These are phyloP conservation scores for Lachnellula occidentalis DNA, from an alignment of 2,329 filamentous ascomycete genomes.

Conservation along the genomic window DNA sequence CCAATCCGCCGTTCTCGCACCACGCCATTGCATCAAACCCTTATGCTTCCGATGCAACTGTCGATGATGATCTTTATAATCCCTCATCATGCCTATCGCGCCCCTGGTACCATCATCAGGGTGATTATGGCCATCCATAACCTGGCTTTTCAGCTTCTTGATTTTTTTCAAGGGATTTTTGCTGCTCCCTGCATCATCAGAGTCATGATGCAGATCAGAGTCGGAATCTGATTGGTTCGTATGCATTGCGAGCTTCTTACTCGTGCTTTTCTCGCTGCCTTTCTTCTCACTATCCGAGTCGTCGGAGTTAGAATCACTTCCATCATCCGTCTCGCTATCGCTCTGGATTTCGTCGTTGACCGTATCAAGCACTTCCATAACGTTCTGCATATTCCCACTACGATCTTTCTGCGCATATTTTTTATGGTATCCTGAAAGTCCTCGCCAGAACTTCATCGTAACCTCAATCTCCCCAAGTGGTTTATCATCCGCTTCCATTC, in stretches of 20 bases:
- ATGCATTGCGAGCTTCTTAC: conserved; percentile 16
- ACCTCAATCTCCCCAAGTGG: conserved; percentile 52
- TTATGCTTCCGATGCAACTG: conserved; percentile 60
- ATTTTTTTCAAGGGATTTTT: conserved; percentile 16
- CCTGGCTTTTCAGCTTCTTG: conserved; percentile 19
- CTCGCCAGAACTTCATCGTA: conserved; percentile 54
- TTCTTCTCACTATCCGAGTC: conserved; percentile 1
- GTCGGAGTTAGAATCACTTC: conserved; percentile 3
- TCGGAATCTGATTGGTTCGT: conserved; percentile 13
- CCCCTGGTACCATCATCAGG: conserved; percentile 41
- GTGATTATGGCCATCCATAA: conserved; percentile 35
- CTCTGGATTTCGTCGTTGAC: conserved; percentile 49
- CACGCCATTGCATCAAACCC: conserved; percentile 67
- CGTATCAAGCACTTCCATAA: conserved; percentile 60
- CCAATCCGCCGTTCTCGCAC: conserved; percentile 48
- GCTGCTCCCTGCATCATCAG: conserved; percentile 6
- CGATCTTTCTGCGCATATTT: conserved; percentile 44
- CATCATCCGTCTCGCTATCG: background rate
- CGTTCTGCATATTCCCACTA: conserved; percentile 48
- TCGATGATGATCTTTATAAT: conserved; percentile 55
- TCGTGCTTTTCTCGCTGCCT: conserved; percentile 1
- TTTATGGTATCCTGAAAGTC: conserved; percentile 42
- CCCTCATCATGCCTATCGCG: conserved; percentile 46
- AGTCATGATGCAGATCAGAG: conserved; percentile 5
- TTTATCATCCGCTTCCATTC: conserved; percentile 46